Evolutionary conservation across 192 early-diverging fungal species (phyloP).

Genomic region (Podila minutissima): DNA sequence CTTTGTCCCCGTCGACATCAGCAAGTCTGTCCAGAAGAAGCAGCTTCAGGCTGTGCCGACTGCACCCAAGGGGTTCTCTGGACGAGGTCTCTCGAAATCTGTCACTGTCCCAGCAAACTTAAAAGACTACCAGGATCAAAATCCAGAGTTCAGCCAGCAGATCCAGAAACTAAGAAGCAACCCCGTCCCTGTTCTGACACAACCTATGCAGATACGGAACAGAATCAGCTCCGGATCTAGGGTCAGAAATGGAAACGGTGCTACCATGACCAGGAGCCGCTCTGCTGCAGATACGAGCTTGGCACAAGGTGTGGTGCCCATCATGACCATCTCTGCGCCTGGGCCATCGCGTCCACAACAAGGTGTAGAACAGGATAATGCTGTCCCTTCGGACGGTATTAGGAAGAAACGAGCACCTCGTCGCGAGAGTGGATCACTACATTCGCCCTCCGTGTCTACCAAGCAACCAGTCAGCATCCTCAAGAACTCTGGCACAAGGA

Average conservation of each 20-base stretch:
- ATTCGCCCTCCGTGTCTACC: conserved; percentile 17
- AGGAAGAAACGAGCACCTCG: conserved; percentile 26
- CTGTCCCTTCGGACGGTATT: no score
- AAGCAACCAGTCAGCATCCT: conserved; percentile 45
- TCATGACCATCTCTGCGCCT: conserved; percentile 9
- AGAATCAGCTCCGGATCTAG: neutral
- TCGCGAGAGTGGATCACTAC: conserved; percentile 5
- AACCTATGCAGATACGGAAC: conserved; percentile 13
- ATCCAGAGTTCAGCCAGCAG: neutral
- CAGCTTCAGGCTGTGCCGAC: conserved; percentile 4
- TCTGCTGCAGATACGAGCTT: neutral
- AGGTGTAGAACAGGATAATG: neutral
- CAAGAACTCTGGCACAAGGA: conserved; percentile 30
- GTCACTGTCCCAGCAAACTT: neutral
- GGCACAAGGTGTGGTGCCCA: conserved; percentile 11
- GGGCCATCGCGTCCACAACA: neutral
- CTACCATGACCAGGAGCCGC: neutral
- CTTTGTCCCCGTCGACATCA: conserved; percentile 22
- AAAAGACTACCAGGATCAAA: neutral
- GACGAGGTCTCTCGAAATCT: conserved; percentile 2
- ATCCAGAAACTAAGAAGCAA: neutral
- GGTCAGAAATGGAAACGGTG: neutral
- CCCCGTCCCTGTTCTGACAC: conserved; percentile 8
- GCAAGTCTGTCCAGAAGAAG: conserved; percentile 37
- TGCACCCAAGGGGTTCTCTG: neutral